These are phyloP conservation scores for Polyplosphaeria fusca DNA, from an alignment of 495 filamentous ascomycete species.

Conservation along the genomic window DNA sequence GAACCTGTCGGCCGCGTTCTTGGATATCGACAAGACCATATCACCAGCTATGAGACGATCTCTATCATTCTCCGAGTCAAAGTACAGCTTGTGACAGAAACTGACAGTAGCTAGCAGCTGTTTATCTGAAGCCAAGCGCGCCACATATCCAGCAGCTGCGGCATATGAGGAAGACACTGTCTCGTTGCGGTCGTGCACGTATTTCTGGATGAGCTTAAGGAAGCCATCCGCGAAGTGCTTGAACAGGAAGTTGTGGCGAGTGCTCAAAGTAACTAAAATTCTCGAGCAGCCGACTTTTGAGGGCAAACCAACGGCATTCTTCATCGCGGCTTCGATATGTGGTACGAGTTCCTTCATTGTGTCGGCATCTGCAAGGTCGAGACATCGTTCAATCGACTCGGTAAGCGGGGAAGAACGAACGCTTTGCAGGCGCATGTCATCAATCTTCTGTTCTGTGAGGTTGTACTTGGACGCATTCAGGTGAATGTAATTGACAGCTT, in stretches of 20 bases:
- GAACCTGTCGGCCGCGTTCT: conserved; percentile 83
- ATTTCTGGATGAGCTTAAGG: conserved; percentile 70
- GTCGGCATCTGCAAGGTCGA: conserved; percentile 75
- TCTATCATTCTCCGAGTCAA: conserved; percentile 64
- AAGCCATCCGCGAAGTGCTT: conserved; percentile 73
- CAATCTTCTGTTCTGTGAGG: conserved; percentile 76
- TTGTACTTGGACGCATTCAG: conserved; percentile 85
- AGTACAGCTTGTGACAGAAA: conserved; percentile 69
- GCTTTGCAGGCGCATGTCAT: conserved; percentile 73
- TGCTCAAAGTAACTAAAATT: conserved; percentile 82
- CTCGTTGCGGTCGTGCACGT: conserved; percentile 84
- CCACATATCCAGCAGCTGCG: conserved; percentile 77
- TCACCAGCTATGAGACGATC: conserved; percentile 73
- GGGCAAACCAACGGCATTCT: conserved; percentile 81
- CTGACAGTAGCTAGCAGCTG: conserved; percentile 63
- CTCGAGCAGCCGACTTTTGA: conserved; percentile 87
- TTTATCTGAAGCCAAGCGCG: conserved; percentile 69
- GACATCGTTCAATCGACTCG: conserved; percentile 85
- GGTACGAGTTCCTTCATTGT: conserved; percentile 72
- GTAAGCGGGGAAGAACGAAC: conserved; percentile 85
- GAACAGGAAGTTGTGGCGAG: conserved; percentile 69
- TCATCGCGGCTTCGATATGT: conserved; percentile 71
- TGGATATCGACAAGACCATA: conserved; percentile 72
- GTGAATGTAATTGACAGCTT: conserved; percentile 86
- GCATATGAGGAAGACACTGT: conserved; percentile 85